Evolutionary conservation across 1,284 basidiomycete species (phyloP), one percentile per base, ranked within the genome.

Genomic region (Pyrrhoderma noxium): DNA sequence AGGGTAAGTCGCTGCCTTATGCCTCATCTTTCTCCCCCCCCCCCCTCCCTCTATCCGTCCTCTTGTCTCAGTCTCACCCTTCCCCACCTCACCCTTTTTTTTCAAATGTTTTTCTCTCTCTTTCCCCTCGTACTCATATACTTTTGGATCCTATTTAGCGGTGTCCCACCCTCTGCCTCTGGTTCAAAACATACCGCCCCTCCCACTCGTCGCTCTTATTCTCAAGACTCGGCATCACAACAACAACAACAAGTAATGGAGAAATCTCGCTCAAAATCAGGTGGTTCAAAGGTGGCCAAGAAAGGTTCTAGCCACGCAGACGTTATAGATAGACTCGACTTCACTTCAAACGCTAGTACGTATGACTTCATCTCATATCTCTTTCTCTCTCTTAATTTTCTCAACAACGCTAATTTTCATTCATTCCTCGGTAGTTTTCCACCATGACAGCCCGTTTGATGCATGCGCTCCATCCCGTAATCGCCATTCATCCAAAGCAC

Each of bases 391-490:
- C 38, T 55, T 51, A 49, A 22, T 49, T 54, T 42, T 48, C 44
- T 45, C 35, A 34, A 25, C 37, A 19, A 21, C 38, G 38, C 47
- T 53, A 46, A 56, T 34, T 50, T 48, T 44, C 48, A 51, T 51
- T 52, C 47, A 44, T 52, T 45, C 43, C 27, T 25, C 35, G 31
- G 40, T 58, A 90, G 87, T 87, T 78, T 88, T 90, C 68, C 88
- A 91, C 62, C 89, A 91, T 60, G 89, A 91, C 62, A 88, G 89
- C 21, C 88, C 88, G 5, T 91, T 91, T 63, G 88, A 91, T 64
- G 89, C 89, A 23, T 90, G 87, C 62, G 87, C 88, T 0, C 89
- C 89, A 1, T 89, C 87, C 52, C 83, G 89, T 61, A 91, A 91
- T 68, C 79, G 81, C 44, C 80, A 87, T 61, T 79, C 75, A 60